Evolutionary conservation across 2,329 filamentous ascomycete species (phyloP).

Genomic region (Ophiostoma triangulosporum): DNA sequence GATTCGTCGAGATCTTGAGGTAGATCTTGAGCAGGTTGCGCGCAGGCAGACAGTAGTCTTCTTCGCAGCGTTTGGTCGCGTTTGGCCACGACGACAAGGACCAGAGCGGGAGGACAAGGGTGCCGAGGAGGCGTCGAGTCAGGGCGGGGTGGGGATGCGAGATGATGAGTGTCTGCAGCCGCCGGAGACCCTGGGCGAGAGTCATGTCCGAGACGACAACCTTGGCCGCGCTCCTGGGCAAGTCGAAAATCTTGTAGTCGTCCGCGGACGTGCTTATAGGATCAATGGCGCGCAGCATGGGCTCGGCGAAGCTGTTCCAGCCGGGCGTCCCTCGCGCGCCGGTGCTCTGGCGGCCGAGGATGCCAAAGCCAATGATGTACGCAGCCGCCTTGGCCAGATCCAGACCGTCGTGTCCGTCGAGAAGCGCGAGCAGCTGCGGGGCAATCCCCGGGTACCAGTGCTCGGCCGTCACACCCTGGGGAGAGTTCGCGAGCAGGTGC

Average conservation of each 20-base stretch:
- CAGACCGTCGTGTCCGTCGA: slow-evolving; percentile 45
- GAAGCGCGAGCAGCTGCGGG: slow-evolving; percentile 45
- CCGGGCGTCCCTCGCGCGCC: slow-evolving; percentile 51
- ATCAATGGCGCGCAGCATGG: slow-evolving; percentile 40
- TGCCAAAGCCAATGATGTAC: slow-evolving; percentile 52
- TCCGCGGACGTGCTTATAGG: slow-evolving; percentile 23
- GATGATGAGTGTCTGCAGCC: slow-evolving; percentile 41
- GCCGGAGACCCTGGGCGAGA: slow-evolving; percentile 37
- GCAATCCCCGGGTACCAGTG: slow-evolving; percentile 48
- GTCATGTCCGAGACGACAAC: slow-evolving; percentile 33
- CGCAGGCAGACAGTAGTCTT: slow-evolving; percentile 31
- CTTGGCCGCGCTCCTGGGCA: slow-evolving; percentile 23
- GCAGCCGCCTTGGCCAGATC: slow-evolving; percentile 46
- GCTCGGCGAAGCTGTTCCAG: slow-evolving; percentile 48
- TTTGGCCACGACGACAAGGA: slow-evolving; percentile 38
- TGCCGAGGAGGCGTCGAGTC: slow-evolving; percentile 45
- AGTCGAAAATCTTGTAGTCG: slow-evolving; percentile 33
- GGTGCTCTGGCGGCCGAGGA: slow-evolving; percentile 48
- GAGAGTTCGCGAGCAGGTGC: slow-evolving; percentile 46
- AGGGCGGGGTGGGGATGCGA: slow-evolving; percentile 56
- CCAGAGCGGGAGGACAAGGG: slow-evolving; percentile 50
- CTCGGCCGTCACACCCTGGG: slow-evolving; percentile 37
- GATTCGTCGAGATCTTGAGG: slow-evolving; percentile 40
- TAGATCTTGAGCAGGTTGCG: slow-evolving; percentile 41
- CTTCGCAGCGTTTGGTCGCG: slow-evolving; percentile 19